phyloP scores from a whole-genome alignment of 768 basidiomycete genomes.

The Cyclocybe cylindracea region DNA sequence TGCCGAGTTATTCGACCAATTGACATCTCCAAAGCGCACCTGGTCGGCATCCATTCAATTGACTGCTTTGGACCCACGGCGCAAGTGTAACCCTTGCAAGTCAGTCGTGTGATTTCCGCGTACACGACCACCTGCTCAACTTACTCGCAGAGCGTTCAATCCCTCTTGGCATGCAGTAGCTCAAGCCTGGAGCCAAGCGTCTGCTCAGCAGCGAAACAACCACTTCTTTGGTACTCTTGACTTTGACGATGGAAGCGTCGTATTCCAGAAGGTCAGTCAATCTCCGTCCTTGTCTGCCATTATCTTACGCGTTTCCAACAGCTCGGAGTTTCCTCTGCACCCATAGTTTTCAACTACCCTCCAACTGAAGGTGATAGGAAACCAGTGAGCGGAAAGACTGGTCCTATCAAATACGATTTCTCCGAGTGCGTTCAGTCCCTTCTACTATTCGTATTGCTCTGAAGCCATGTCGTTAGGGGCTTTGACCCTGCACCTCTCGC shows the following conservation, averaged over 20 bases:
- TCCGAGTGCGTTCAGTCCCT: slow-evolving; percentile 51
- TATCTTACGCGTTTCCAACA: slow-evolving; percentile 26
- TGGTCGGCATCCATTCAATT: slow-evolving; percentile 90
- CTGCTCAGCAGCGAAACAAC: slow-evolving; percentile 61
- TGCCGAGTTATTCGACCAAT: slow-evolving; percentile 70
- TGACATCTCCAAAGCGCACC: slow-evolving; percentile 73
- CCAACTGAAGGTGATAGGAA: slow-evolving; percentile 70
- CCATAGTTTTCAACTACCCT: slow-evolving; percentile 77
- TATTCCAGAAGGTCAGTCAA: slow-evolving; percentile 75
- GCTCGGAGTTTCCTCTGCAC: slow-evolving; percentile 84
- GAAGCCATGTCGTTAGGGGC: slow-evolving; percentile 53
- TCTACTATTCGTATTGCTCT: background rate
- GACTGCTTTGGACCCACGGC: slow-evolving; percentile 80
- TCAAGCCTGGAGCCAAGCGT: slow-evolving; percentile 73
- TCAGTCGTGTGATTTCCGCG: slow-evolving; percentile 37
- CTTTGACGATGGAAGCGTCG: slow-evolving; percentile 71
- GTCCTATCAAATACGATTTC: slow-evolving; percentile 77
- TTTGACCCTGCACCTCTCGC: slow-evolving; percentile 82
- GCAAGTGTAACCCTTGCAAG: slow-evolving; percentile 94
- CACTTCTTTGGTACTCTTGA: slow-evolving; percentile 96
- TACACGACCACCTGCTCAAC: background rate
- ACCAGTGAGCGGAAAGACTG: slow-evolving; percentile 53
- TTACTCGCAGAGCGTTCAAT: slow-evolving; percentile 71
- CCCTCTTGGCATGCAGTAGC: slow-evolving; percentile 83
- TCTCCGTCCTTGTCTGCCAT: background rate